Evolutionary conservation across 768 basidiomycete genomes (phyloP).

Genomic region (Hypholoma fasciculare): DNA sequence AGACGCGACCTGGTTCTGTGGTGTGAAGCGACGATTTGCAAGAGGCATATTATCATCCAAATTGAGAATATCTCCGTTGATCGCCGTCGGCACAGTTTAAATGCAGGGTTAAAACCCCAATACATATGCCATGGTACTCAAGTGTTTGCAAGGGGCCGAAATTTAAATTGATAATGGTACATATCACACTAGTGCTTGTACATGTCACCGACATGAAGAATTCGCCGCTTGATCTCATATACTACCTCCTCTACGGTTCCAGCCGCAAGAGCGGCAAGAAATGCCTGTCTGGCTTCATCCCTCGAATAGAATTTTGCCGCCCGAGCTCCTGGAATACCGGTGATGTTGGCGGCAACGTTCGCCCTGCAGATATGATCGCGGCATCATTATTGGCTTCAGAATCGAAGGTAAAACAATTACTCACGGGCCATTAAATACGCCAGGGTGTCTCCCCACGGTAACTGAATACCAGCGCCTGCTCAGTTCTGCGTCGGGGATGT

Average conservation of each 20-base stretch:
- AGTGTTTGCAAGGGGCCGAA: too few relatives aligned
- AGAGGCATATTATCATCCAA: too few relatives aligned
- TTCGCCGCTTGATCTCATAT: not conserved
- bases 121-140: too few relatives aligned
- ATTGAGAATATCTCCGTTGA: too few relatives aligned
- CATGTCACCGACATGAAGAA: too few relatives aligned
- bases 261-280: not conserved
- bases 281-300: not conserved
- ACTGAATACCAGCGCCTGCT: not conserved
- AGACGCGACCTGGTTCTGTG: too few relatives aligned
- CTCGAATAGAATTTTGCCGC: not conserved
- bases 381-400: not conserved
- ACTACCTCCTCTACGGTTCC: not conserved
- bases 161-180: too few relatives aligned
- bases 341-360: not conserved
- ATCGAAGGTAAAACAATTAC: not conserved
- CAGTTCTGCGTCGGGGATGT: not conserved
- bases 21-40: too few relatives aligned
- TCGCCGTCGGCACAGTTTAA: too few relatives aligned
- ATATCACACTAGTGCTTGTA: too few relatives aligned
- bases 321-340: not conserved
- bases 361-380: not conserved
- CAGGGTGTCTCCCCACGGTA: not conserved
- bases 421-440: not conserved
- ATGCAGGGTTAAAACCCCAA: too few relatives aligned